These are phyloP conservation scores for Xylaria scruposa DNA, from an alignment of 495 filamentous ascomycete species.

Conservation along the genomic window DNA sequence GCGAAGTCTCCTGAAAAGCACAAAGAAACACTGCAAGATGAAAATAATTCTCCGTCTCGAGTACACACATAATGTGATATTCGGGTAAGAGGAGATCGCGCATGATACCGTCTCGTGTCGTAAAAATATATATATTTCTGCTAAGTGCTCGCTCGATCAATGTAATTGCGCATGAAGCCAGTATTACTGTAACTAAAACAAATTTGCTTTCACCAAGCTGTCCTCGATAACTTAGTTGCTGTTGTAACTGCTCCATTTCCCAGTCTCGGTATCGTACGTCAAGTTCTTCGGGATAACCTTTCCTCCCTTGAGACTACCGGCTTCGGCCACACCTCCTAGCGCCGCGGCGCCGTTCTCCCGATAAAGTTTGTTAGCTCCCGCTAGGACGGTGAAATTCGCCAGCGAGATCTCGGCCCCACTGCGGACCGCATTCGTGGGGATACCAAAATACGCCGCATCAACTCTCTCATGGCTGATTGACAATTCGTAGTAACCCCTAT, in stretches of 20 bases:
- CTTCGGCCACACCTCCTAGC: slow-evolving; percentile 53
- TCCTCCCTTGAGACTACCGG: slow-evolving; percentile 54
- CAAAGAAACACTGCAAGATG: neutral
- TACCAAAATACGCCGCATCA: slow-evolving; percentile 62
- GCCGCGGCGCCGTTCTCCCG: slow-evolving; percentile 53
- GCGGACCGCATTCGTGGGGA: slow-evolving; percentile 46
- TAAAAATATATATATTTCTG: too few relatives aligned
- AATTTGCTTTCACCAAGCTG: too few relatives aligned
- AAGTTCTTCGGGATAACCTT: slow-evolving; percentile 52
- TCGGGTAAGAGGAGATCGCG: too few relatives aligned
- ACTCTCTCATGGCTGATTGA: slow-evolving; percentile 56
- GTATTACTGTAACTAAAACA: too few relatives aligned
- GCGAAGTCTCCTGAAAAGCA: neutral
- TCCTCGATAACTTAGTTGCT: too few relatives aligned
- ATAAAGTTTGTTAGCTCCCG: slow-evolving; percentile 59
- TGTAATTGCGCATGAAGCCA: too few relatives aligned
- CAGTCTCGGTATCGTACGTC: slow-evolving; percentile 54
- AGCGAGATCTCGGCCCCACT: slow-evolving; percentile 62
- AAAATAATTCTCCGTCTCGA: too few relatives aligned
- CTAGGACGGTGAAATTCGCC: slow-evolving; percentile 65
- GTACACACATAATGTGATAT: too few relatives aligned
- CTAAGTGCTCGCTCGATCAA: too few relatives aligned
- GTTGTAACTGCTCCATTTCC: slow-evolving; percentile 29
- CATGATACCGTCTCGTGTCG: too few relatives aligned
- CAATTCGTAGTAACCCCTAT: slow-evolving; percentile 66